These are phyloP conservation scores for Thraustochytrium sp. DNA, from an alignment of 352 stramenopile genomes.

Conservation along the genomic window DNA sequence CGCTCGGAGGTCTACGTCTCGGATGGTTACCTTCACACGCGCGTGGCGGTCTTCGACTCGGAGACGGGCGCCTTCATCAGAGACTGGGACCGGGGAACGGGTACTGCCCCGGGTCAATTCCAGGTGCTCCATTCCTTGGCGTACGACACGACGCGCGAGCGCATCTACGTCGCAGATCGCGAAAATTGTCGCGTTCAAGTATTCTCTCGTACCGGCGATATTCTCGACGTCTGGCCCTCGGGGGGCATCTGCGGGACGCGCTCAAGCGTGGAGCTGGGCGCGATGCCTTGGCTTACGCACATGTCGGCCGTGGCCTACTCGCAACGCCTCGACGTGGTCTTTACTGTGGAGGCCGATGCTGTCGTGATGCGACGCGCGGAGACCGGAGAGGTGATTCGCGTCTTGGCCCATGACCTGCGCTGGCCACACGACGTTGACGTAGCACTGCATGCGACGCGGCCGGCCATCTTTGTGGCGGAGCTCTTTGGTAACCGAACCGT, in stretches of 20 bases:
- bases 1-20: neutral
- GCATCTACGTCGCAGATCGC: conserved; percentile 15
- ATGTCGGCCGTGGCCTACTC: conserved; percentile 15
- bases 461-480: conserved; percentile 2
- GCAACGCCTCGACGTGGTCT: neutral
- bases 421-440: conserved; percentile 40
- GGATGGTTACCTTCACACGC: neutral
- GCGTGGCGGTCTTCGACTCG: conserved; percentile 23
- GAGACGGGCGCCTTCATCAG: neutral
- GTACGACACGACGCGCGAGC: neutral
- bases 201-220: neutral
- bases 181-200: conserved; percentile 29
- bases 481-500: neutral
- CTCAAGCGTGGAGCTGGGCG: neutral
- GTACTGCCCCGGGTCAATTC: neutral
- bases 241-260: neutral
- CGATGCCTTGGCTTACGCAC: neutral
- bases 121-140: neutral
- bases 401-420: neutral
- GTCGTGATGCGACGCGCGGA: neutral
- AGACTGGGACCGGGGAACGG: neutral
- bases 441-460: neutral
- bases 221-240: neutral
- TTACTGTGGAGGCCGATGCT: neutral
- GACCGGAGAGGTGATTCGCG: neutral